These are phyloP conservation scores for Picea mariana DNA, from an alignment of 83 land plant genomes.

Conservation along the genomic window DNA sequence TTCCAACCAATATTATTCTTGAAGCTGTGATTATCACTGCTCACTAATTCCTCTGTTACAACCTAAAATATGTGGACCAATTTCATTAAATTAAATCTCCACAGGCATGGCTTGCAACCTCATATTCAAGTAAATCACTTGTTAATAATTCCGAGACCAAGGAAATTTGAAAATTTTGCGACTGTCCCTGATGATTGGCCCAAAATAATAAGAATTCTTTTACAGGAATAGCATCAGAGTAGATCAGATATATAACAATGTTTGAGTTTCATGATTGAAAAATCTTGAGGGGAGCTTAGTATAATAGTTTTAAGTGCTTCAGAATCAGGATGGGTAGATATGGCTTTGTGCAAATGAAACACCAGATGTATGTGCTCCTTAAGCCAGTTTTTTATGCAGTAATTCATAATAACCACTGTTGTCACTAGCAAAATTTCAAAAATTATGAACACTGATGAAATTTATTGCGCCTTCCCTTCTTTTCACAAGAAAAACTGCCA, in stretches of 20 bases:
- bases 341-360: neutral
- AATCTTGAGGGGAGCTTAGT: no score
- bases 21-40: neutral
- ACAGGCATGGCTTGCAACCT: neutral
- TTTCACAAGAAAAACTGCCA: neutral
- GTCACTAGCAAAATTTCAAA: neutral
- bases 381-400: neutral
- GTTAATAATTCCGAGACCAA: neutral
- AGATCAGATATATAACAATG: neutral
- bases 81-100: neutral
- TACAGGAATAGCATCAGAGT: neutral
- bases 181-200: neutral
- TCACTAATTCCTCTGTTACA: neutral
- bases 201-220: neutral
- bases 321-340: no score
- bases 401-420: neutral
- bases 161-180: neutral
- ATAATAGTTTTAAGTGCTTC: no score
- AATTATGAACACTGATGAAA: neutral
- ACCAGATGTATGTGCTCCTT: neutral
- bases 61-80: neutral
- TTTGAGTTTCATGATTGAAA: neutral
- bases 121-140: neutral
- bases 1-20: neutral
- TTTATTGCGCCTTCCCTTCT: no score